phyloP scores from a whole-genome alignment of 306 rosid genomes.

The Cucurbita ficifolia region DNA sequence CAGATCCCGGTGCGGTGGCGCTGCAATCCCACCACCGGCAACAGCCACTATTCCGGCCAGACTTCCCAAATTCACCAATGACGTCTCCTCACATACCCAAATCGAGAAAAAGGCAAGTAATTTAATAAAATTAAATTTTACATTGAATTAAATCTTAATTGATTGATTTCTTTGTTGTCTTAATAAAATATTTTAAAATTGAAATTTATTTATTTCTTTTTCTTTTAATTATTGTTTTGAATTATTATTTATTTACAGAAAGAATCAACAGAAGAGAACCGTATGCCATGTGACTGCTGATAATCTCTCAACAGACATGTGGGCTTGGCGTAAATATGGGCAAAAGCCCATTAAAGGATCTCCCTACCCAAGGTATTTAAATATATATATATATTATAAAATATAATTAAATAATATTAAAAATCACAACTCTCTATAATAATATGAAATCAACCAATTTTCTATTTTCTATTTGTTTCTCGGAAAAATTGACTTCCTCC shows the following conservation, averaged over 20 bases:
- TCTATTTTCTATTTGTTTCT: slow-evolving; percentile 4
- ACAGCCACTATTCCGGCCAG: not conserved
- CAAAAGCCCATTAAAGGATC: slow-evolving; percentile 7
- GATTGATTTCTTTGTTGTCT: not conserved
- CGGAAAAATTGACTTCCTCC: not conserved
- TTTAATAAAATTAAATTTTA: not conserved
- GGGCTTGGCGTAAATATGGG: slow-evolving; percentile 60
- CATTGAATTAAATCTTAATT: not conserved
- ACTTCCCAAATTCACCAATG: not conserved
- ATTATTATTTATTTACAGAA: slow-evolving; percentile 18
- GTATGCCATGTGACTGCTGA: slow-evolving; percentile 38
- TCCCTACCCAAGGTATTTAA: slow-evolving; percentile 39
- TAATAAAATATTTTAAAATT: not conserved
- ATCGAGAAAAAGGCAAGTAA: slow-evolving; percentile 6
- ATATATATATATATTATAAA: not conserved
- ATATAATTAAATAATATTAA: too few relatives aligned
- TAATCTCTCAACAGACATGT: slow-evolving; percentile 45
- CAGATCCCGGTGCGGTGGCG: not conserved
- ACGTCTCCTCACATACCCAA: not conserved
- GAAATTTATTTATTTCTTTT: not conserved
- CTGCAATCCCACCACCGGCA: not conserved
- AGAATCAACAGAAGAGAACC: slow-evolving; percentile 29
- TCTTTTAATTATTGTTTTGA: too few relatives aligned
- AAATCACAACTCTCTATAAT: too few relatives aligned
- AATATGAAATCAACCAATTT: too few relatives aligned